Base-by-base conservation (phyloP, 2,329 filamentous ascomycete species). In the Stagonosporopsis tanaceti region DNA sequence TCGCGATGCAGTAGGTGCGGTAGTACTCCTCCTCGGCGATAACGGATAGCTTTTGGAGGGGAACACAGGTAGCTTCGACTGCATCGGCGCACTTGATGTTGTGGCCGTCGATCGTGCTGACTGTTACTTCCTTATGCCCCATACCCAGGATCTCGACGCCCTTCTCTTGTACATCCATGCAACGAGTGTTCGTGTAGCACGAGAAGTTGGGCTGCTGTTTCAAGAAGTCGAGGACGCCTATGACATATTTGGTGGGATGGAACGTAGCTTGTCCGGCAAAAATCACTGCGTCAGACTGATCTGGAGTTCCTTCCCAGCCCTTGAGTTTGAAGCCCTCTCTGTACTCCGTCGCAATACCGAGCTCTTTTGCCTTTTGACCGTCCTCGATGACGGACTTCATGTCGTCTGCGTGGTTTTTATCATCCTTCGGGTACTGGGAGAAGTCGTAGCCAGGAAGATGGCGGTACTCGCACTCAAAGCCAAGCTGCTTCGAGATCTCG, bases 391-490 rank as follows among this genome's bases (percentile, higher is more conserved):
- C 59, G 39, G 76, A 69, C 46, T 80, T 66, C 28, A 84, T 63
- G 42, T 85, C 82, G 6, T 79, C 67, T 2, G 78, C 71, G 51
- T 84, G 80, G 51, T 80, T 74, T 14, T 75, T 66, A 7, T 80
- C 74, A 11, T 73, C 76, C 0, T 71, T 70, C 0, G 76, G 64
- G 57, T 81, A 83, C 64, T 85, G 80, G 1, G 82, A 84, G 4
- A 86, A 74, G 35, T 82, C 73, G 59, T 84, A 84, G 0, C 74
- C 82, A 0, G 78, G 80, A 2, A 86, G 62, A 34, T 72, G 72
- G 6, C 84, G 79, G 65, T 84, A 87, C 60, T 86, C 84, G 70
- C 84, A 87, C 0, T 85, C 82, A 30, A 86, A 83, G 4, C 77
- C 78, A 6, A 85, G 73, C 59, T 81, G 67, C 53, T 77, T 73